Conservation (phyloP, 768 basidiomycete genomes). For the Tylopilus felleus region DNA sequence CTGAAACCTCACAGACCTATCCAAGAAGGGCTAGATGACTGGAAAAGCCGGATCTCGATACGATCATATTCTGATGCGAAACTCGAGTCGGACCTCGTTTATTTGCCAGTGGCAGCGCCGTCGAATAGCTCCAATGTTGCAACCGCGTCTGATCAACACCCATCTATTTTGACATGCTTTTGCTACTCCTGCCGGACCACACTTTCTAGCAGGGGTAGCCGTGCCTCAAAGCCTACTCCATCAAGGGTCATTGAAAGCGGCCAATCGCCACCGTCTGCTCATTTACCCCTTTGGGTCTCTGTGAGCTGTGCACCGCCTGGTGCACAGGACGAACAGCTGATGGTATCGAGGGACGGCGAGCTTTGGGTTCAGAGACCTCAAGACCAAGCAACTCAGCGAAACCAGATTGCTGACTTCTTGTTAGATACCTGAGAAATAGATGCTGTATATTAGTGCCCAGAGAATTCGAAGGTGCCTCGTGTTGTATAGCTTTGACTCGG, state of each 20-base stretch:
- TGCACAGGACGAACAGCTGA: not conserved
- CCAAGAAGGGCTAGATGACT: conserved; percentile 62
- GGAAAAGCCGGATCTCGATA: conserved; percentile 75
- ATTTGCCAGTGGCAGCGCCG: conserved; percentile 2
- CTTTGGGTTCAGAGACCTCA: conserved; percentile 32
- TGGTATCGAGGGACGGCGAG: conserved; percentile 20
- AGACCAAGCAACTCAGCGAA: conserved; percentile 36
- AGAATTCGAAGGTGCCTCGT: not conserved
- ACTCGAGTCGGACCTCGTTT: conserved; percentile 13
- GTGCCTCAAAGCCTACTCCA: conserved; percentile 28
- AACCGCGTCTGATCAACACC: not conserved
- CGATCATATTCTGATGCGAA: conserved; percentile 39
- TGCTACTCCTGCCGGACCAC: conserved; percentile 66
- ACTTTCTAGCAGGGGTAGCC: conserved; percentile 55
- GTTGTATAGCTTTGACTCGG: not conserved
- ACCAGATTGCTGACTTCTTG: conserved; percentile 38
- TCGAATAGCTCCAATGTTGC: not conserved
- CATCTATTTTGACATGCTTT: conserved; percentile 39
- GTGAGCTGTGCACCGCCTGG: not conserved
- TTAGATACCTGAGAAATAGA: conserved; percentile 24
- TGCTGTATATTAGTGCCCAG: not conserved
- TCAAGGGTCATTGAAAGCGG: not conserved
- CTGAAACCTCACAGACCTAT: conserved; percentile 45
- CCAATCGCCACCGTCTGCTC: conserved; percentile 14
- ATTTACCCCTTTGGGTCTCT: conserved; percentile 35